A percentile compares a stretch with the other conserved stretches of the same genome.
Conservation (phyloP, 495 filamentous ascomycete species). For the Neurospora tetrasperma region DNA sequence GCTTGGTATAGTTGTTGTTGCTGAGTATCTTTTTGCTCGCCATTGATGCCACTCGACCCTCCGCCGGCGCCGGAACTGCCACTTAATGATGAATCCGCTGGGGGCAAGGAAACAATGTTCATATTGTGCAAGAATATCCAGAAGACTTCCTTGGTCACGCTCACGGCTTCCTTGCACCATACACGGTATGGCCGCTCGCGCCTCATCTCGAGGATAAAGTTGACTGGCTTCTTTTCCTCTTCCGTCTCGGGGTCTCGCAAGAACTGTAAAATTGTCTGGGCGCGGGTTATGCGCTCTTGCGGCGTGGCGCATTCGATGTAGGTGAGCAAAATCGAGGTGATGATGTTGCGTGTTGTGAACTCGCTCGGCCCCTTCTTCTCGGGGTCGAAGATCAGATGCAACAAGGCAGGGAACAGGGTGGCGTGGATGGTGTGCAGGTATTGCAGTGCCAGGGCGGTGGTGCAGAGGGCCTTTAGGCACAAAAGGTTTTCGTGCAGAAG, state of each 20-base stretch:
- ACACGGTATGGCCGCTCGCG: slow-evolving; percentile 79
- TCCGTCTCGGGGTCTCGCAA: slow-evolving; percentile 70
- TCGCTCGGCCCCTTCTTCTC: slow-evolving; percentile 96
- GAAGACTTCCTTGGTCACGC: slow-evolving; percentile 95
- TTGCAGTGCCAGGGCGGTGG: slow-evolving; percentile 70
- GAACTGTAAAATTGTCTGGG: slow-evolving; percentile 61
- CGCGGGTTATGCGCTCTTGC: slow-evolving; percentile 47
- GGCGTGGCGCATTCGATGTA: slow-evolving; percentile 55
- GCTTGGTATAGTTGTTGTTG: not conserved
- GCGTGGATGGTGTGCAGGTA: slow-evolving; percentile 71
- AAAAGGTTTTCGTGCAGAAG: slow-evolving; percentile 86
- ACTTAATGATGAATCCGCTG: slow-evolving; percentile 18
- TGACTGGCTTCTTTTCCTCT: slow-evolving; percentile 62
- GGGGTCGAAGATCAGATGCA: slow-evolving; percentile 87
- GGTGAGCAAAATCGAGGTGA: slow-evolving; percentile 76
- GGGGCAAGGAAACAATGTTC: slow-evolving; percentile 66
- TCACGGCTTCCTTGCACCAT: slow-evolving; percentile 86
- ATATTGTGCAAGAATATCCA: slow-evolving; percentile 97
- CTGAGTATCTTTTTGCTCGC: not conserved
- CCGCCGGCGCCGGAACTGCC: not conserved
- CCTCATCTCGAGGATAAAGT: slow-evolving; percentile 83
- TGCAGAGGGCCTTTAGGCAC: slow-evolving; percentile 91
- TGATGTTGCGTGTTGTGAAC: slow-evolving; percentile 81
- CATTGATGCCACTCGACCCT: slow-evolving; percentile 2
- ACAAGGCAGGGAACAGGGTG: slow-evolving; percentile 74